Evolutionary conservation across 306 rosid species (phyloP).

Genomic region (Gynostemma pentaphyllum): DNA sequence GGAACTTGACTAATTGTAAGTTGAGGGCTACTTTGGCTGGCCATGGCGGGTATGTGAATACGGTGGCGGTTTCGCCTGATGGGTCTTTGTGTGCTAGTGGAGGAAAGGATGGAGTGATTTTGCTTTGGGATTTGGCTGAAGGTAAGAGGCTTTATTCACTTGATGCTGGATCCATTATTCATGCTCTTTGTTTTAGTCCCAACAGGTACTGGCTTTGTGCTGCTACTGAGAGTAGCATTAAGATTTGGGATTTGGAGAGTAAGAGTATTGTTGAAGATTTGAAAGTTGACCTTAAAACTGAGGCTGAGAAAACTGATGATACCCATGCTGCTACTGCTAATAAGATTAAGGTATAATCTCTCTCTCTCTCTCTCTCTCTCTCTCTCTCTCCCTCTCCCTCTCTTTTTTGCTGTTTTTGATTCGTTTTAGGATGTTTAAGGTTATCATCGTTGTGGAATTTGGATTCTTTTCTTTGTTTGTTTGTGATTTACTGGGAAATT

Average conservation of each 20-base stretch:
- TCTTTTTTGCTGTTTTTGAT: background rate
- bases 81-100: slow-evolving; percentile 91
- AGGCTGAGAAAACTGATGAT: slow-evolving; percentile 62
- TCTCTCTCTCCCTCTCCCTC: background rate
- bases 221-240: slow-evolving; percentile 84
- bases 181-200: slow-evolving; percentile 84
- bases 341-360: slow-evolving; percentile 62
- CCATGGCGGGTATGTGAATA: slow-evolving; percentile 75
- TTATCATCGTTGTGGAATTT: no score
- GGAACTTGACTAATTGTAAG: slow-evolving; percentile 86
- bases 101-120: slow-evolving; percentile 80
- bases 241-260: slow-evolving; percentile 99
- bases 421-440: no score
- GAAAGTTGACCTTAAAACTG: slow-evolving; percentile 76
- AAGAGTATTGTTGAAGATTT: slow-evolving; percentile 90
- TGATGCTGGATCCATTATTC: slow-evolving; percentile 38
- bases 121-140: slow-evolving; percentile 95
- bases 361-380: background rate
- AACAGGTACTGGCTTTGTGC: slow-evolving; percentile 99
- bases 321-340: slow-evolving; percentile 28
- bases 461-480: background rate
- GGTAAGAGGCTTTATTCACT: slow-evolving; percentile 80
- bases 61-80: slow-evolving; percentile 94
- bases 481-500: background rate
- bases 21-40: slow-evolving; percentile 61